Conservation (phyloP, 2,329 filamentous ascomycete species). For the Xylaria sp. region DNA sequence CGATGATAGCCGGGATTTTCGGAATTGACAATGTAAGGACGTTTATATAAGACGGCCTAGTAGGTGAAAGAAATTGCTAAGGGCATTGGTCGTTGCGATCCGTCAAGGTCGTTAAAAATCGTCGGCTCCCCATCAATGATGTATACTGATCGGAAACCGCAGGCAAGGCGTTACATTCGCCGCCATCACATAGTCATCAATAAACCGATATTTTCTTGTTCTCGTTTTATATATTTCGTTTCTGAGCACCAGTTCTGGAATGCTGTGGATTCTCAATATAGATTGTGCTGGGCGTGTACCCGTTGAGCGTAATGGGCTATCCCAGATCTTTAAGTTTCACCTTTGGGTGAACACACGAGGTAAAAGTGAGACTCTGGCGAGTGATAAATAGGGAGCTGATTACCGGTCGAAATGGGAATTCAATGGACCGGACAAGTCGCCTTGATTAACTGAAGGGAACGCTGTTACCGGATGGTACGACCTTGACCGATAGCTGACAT, state of each 20-base stretch:
- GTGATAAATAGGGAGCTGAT: neutral
- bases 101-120: conserved; percentile 23
- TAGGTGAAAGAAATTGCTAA: conserved; percentile 4
- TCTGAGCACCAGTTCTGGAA: neutral
- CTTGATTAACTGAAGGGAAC: neutral
- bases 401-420: neutral
- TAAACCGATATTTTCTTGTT: conserved; percentile 4
- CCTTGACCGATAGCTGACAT: neutral
- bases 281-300: neutral
- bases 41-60: conserved; percentile 8
- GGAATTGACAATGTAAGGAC: neutral
- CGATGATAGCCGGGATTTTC: neutral
- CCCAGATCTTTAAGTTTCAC: too few relatives aligned
- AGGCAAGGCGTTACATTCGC: conserved; percentile 1
- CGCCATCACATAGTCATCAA: conserved; percentile 1
- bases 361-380: neutral
- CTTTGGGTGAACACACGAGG: neutral
- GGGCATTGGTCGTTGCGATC: conserved; percentile 19
- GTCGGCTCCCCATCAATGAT: conserved; percentile 7
- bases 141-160: conserved; percentile 1
- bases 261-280: neutral
- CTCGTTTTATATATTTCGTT: neutral
- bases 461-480: neutral
- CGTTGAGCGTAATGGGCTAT: neutral
- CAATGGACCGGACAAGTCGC: neutral